phyloP scores from a whole-genome alignment of 2,329 filamentous ascomycete genomes.

The Phaeosphaeriaceae sp. region DNA sequence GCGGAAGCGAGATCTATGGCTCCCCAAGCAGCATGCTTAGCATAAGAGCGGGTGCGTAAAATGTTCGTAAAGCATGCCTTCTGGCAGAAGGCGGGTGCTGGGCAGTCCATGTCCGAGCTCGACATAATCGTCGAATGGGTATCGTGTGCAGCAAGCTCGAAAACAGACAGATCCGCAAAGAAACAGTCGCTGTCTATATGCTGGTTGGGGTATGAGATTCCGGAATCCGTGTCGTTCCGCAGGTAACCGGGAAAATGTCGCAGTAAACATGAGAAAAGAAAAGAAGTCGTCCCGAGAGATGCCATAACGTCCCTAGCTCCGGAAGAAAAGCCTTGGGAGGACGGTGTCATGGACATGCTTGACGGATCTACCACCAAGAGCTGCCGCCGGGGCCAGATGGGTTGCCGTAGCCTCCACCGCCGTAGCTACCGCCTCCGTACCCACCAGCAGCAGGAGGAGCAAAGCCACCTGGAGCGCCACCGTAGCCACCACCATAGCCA shows the following conservation, averaged over 20 bases:
- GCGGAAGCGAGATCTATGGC: constrained; percentile 50
- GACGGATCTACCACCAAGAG: constrained; percentile 68
- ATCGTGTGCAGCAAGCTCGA: constrained; percentile 50
- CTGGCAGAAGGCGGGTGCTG: constrained; percentile 39
- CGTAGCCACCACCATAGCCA: constrained; percentile 46
- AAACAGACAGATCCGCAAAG: constrained; percentile 50
- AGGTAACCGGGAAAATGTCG: constrained; percentile 43
- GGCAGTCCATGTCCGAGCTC: constrained; percentile 48
- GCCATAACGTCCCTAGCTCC: constrained; percentile 33
- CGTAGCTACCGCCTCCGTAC: constrained; percentile 53
- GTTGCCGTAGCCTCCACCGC: constrained; percentile 69
- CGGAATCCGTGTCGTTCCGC: constrained; percentile 48
- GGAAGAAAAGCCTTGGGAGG: constrained; percentile 29
- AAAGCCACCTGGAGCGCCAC: constrained; percentile 60
- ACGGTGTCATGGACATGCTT: constrained; percentile 28
- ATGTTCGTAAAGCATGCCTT: constrained; percentile 50
- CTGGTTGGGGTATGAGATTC: constrained; percentile 57
- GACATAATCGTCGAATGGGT: constrained; percentile 44
- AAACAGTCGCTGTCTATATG: constrained; percentile 61
- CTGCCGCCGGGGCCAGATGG: constrained; percentile 68
- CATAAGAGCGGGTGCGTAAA: constrained; percentile 47
- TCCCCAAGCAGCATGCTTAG: constrained; percentile 51
- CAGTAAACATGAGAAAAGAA: constrained; percentile 35
- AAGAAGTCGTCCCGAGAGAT: constrained; percentile 22
- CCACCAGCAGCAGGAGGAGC: constrained; percentile 68